Conservation (phyloP, 306 rosid genomes). For the Acmispon strigosus region DNA sequence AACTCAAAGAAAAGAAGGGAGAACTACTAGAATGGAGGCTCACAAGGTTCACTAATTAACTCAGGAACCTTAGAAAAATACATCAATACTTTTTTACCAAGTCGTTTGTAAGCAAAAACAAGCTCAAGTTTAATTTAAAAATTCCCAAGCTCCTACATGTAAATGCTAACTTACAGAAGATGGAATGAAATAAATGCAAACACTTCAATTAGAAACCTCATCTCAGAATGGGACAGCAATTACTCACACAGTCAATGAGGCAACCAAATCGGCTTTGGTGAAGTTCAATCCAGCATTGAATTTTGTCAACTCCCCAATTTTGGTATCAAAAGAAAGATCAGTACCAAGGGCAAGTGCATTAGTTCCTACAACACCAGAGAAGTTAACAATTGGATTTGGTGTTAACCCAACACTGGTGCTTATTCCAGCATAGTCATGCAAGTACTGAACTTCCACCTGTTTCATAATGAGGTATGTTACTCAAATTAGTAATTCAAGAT, state of each 20-base stretch:
- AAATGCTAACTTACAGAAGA: background rate
- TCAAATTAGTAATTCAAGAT: background rate
- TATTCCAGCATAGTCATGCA: slow-evolving; percentile 77
- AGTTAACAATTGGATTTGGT: slow-evolving; percentile 73
- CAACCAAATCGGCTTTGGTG: slow-evolving; percentile 56
- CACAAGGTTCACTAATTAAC: background rate
- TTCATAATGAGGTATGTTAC: background rate
- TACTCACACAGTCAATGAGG: slow-evolving; percentile 70
- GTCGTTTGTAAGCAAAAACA: background rate
- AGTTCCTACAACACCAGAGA: slow-evolving; percentile 75
- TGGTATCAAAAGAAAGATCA: slow-evolving; percentile 69
- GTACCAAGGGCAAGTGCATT: slow-evolving; percentile 59
- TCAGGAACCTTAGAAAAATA: background rate
- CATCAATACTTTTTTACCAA: background rate
- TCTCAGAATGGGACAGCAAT: background rate
- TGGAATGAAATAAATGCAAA: background rate
- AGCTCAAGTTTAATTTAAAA: background rate
- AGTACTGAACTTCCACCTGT: slow-evolving; percentile 80
- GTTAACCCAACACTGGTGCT: slow-evolving; percentile 77
- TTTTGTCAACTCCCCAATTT: slow-evolving; percentile 60
- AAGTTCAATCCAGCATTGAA: slow-evolving; percentile 62
- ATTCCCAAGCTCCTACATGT: background rate
- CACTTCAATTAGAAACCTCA: background rate
- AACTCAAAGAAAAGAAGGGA: background rate
- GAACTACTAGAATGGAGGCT: background rate